Evolutionary conservation across 1,139 yeast species (phyloP), one percentile per base, ranked within the genome.

Genomic region (Protomyces inouyei): DNA sequence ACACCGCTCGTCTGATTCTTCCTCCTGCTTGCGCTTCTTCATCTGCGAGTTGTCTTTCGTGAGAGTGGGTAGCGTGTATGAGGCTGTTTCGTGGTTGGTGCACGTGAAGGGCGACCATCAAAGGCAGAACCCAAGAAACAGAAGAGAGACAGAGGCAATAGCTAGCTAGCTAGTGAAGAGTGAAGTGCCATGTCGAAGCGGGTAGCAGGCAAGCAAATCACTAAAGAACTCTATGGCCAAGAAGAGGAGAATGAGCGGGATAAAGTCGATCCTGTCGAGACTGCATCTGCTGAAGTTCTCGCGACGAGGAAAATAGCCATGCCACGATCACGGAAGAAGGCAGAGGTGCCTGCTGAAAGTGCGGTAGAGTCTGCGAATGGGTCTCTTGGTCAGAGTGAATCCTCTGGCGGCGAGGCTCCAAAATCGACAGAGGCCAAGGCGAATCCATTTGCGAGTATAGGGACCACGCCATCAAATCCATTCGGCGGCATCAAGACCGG

Each of bases 181-280:
- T 28, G 32, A 28, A 5, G 32, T 5, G 32, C 32, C 16, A 66
- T 66, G 68, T 54, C 68, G 23, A 66, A 66, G 59, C 38, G 68
- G 48, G 64, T 60, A 45, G 68, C 68, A 21, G 67, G 65, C 14
- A 46, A 46, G 32, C 68, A 66, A 46, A 45, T 66, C 16, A 66
- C 68, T 23, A 66, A 61, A 32, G 65, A 66, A 10, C 52, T 56
- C 18, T 12, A 16, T 3, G 36, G 40, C 21, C 59, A 59, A 9
- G 64, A 64, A 10, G 67, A 65, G 52, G 61, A 60, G 35, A 64
- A 64, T 43, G 65, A 63, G 21, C 54, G 66, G 32, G 60, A 60
- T 45, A 56, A 55, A 6, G 54, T 59, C 36, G 67, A 66, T 40
- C 55, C 61, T n/a, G 63, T 59, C 14, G 64, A 46, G 37, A 55